These are phyloP conservation scores for Diospyros lotus DNA, from an alignment of 148 eudicot genomes.

Conservation along the genomic window DNA sequence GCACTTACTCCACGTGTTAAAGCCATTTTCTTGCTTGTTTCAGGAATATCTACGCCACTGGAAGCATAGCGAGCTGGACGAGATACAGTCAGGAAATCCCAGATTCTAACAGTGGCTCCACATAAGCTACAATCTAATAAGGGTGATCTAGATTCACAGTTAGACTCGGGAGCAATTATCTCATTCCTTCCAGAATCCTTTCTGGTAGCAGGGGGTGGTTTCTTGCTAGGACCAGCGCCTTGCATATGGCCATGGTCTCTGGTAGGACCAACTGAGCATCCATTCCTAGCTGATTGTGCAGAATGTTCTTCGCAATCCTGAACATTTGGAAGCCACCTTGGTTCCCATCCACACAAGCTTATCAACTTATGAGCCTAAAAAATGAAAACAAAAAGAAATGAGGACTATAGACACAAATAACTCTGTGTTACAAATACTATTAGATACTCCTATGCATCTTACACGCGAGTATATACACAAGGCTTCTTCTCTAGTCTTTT, in stretches of 20 bases:
- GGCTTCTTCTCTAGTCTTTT: slow-evolving; percentile 56
- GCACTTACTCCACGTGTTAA: slow-evolving; percentile 94
- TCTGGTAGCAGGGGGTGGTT: slow-evolving; percentile 59
- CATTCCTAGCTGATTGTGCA: slow-evolving; percentile 96
- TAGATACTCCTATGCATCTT: slow-evolving; percentile 25
- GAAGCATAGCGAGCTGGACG: slow-evolving; percentile 82
- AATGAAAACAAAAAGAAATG: slow-evolving; percentile 1
- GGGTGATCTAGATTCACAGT: slow-evolving; percentile 83
- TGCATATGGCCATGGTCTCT: slow-evolving; percentile 38
- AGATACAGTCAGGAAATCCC: slow-evolving; percentile 76
- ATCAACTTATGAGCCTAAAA: slow-evolving; percentile 86
- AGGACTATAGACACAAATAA: background rate
- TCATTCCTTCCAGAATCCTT: slow-evolving; percentile 46
- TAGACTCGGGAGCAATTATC: slow-evolving; percentile 44
- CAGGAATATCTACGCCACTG: slow-evolving; percentile 63
- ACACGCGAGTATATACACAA: slow-evolving; percentile 65
- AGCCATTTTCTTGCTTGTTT: slow-evolving; percentile 74
- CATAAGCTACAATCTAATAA: slow-evolving; percentile 93
- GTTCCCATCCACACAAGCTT: slow-evolving; percentile 99
- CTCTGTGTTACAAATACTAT: background rate
- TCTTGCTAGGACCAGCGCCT: slow-evolving; percentile 70
- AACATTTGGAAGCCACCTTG: slow-evolving; percentile 93
- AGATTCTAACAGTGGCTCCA: slow-evolving; percentile 94
- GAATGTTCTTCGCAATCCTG: slow-evolving; percentile 98
- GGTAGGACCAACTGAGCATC: slow-evolving; percentile 69